These are phyloP conservation scores for Botrytis tulipae DNA, from an alignment of 2,329 filamentous ascomycete species.

Conservation along the genomic window DNA sequence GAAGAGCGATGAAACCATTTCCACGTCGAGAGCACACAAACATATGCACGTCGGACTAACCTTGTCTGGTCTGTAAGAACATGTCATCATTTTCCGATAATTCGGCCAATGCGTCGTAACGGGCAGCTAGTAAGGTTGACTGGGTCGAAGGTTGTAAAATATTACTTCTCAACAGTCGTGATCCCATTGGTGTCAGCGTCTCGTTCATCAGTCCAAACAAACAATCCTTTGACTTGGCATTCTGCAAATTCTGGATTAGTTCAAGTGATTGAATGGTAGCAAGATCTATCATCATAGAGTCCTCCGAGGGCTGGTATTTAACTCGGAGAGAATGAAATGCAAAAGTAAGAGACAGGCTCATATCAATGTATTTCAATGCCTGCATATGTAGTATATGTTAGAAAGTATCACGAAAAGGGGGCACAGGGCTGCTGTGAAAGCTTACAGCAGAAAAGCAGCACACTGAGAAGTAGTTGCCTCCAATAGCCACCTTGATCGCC, in stretches of 20 bases:
- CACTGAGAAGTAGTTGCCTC: constrained; percentile 82
- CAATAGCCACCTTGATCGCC: constrained; percentile 73
- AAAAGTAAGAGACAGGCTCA: constrained; percentile 66
- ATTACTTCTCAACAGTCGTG: constrained; percentile 76
- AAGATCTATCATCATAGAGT: constrained; percentile 93
- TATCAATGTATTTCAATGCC: constrained; percentile 79
- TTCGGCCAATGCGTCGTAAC: constrained; percentile 83
- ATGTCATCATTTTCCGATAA: constrained; percentile 79
- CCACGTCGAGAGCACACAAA: neutral
- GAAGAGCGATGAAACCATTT: neutral
- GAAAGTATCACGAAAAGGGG: neutral
- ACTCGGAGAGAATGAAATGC: constrained; percentile 78
- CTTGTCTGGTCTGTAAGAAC: constrained; percentile 72
- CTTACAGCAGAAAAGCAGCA: constrained; percentile 83
- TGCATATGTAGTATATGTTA: constrained; percentile 40
- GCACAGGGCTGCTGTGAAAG: constrained; percentile 19
- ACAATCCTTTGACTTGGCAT: constrained; percentile 74
- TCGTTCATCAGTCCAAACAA: constrained; percentile 84
- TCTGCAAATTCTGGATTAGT: constrained; percentile 81
- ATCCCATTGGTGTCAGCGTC: constrained; percentile 85
- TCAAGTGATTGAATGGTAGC: constrained; percentile 85
- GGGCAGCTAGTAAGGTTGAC: constrained; percentile 61
- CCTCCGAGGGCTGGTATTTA: constrained; percentile 82
- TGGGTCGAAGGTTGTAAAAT: constrained; percentile 85
- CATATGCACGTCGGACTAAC: constrained; percentile 41